These are phyloP conservation scores for Dothiorella sarmentorum DNA, from an alignment of 2,329 filamentous ascomycete genomes.

Conservation along the genomic window DNA sequence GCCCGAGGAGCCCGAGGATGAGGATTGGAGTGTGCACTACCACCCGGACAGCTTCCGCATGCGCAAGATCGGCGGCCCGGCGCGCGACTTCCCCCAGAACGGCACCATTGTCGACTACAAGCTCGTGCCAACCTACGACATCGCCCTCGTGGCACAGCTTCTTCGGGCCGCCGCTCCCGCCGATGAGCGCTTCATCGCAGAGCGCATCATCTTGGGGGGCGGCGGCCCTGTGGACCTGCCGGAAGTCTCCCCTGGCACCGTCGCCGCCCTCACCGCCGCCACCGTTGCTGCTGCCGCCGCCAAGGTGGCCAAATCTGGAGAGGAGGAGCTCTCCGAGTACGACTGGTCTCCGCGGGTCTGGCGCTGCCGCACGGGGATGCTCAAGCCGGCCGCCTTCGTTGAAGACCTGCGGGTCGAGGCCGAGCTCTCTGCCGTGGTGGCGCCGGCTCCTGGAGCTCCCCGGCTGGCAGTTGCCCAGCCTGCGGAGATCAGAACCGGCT, in stretches of 20 bases:
- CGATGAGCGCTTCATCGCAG: neutral
- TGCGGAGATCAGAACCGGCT: neutral
- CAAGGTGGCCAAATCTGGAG: neutral
- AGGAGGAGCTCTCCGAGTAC: neutral
- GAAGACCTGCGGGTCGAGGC: neutral
- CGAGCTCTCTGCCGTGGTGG: neutral
- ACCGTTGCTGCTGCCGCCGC: neutral
- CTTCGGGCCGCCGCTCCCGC: neutral
- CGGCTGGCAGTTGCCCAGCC: neutral
- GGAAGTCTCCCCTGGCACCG: neutral
- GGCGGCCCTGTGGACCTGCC: conserved; percentile 2
- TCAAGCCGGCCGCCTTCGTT: neutral
- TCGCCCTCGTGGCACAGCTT: neutral
- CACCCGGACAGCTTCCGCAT: conserved; percentile 6
- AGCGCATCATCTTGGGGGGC: conserved; percentile 8
- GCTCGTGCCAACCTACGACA: neutral
- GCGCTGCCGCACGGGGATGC: neutral
- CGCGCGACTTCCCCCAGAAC: neutral
- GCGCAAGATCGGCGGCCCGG: conserved; percentile 7
- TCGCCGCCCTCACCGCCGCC: neutral
- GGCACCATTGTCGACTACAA: neutral
- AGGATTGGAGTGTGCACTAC: conserved; percentile 1
- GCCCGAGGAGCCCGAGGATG: neutral
- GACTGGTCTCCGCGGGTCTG: conserved; percentile 11
- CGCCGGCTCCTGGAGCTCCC: neutral